phyloP scores from a whole-genome alignment of 805 yeast species.

The Metschnikowia cubensis region DNA sequence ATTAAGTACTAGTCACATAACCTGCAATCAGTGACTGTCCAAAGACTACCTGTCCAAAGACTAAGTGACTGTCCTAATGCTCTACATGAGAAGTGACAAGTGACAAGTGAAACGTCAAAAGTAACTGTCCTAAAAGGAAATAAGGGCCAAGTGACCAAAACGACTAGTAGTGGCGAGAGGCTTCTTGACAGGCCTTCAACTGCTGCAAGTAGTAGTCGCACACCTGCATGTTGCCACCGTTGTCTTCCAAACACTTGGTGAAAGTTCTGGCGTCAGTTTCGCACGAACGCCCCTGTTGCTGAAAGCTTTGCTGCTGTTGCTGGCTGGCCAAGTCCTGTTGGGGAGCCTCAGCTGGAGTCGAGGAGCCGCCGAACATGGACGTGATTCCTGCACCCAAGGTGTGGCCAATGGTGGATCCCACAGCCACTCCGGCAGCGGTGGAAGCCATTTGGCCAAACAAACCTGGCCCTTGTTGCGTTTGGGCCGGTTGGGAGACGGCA shows the following conservation, averaged over 20 bases:
- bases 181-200: conserved; percentile 95
- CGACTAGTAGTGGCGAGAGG: conserved; percentile 70
- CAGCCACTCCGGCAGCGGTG: conserved; percentile 99
- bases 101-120: too few relatives aligned
- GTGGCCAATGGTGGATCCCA: conserved; percentile 96
- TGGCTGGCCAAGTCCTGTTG: conserved; percentile 39
- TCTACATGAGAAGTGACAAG: too few relatives aligned
- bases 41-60: too few relatives aligned
- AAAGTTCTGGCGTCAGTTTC: conserved; percentile 92
- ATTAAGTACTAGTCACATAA: too few relatives aligned
- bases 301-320: conserved; percentile 34
- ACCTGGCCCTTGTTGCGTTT: conserved; percentile 63
- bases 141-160: background rate
- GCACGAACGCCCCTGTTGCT: conserved; percentile 57
- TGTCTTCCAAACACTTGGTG: conserved; percentile 92
- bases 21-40: too few relatives aligned
- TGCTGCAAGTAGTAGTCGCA: conserved; percentile 97
- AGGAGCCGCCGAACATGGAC: conserved; percentile 79
- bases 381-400: conserved; percentile 93
- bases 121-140: background rate
- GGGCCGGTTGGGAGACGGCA: conserved; percentile 39
- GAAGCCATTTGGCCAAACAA: conserved; percentile 95
- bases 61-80: too few relatives aligned
- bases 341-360: conserved; percentile 44
- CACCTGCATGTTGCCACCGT: conserved; percentile 92